Base-by-base conservation (phyloP, 148 eudicot species). In the Hydrangea macrophylla region DNA sequence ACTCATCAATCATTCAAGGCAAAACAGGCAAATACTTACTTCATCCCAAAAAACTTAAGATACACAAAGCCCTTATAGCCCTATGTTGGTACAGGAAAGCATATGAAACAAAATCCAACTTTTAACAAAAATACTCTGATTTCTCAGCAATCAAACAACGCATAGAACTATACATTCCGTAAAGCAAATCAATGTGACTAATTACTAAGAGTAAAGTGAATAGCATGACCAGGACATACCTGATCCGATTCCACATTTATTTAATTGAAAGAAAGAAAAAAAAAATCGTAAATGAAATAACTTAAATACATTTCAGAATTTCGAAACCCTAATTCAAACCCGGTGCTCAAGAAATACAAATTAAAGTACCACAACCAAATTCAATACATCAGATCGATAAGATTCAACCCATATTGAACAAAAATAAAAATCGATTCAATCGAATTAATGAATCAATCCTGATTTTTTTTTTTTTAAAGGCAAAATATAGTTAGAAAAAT, bases 301-400 rank as follows among this genome's bases (percentile, higher is more conserved):
- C 2, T n/a, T 48, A 1, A 15, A 48, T 18, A 48, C 22, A 4
- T 42, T 42, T 42, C 48, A 42, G 17, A 6, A 17, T 11, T 48
- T 48, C 13, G 12, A 9, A 24, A 59, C 26, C 24, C 58, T 27
- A 60, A 60, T 18, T 48, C n/a, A 23, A 58, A 25, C 22, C 17
- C n/a, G 22, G n/a, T 48, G 53, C n/a, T 18, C 22, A n/a, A 48
- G 5, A n/a, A 48, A 28, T 26, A 17, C 0, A 60, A 45, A 35
- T 26, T 25, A 18, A 64, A 64, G 30, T 18, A 33, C 8, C 51
- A 1, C 5, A 8, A 36, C 18, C 23, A 48, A 45, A 24, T 33
- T 69, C 70, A 30, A 28, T 24, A 42, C 48, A 31, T 18, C 55
- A 58, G 76, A 75, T 79, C 70, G 44, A 65, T 10, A 33, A 53